Percentiles rank a stretch among this genome's conserved stretches.
phyloP scores from a whole-genome alignment of 2,329 filamentous ascomycete genomes.

The Ophiostoma fasciatum region DNA sequence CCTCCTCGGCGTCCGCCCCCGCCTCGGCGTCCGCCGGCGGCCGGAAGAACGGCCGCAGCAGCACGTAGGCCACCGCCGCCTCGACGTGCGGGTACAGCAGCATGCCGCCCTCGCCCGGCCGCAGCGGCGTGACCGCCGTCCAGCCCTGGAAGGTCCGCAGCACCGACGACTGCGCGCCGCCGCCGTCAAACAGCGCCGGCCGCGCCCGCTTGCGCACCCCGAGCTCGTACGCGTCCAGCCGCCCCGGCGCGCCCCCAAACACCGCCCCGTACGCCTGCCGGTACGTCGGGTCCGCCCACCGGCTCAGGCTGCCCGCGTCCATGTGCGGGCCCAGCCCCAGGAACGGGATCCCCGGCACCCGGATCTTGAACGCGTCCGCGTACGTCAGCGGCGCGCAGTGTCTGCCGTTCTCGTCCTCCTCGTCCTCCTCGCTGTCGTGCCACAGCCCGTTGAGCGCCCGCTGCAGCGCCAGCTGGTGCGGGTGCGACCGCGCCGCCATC shows the following conservation, averaged over 20 bases:
- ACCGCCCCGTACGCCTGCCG: constrained; percentile 22
- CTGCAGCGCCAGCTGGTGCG: constrained; percentile 21
- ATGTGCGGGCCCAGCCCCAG: constrained; percentile 27
- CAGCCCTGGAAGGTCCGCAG: constrained; percentile 26
- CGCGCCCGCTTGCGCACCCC: constrained; percentile 19
- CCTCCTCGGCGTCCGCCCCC: too few relatives aligned
- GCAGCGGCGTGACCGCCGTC: constrained; percentile 23
- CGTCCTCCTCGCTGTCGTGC: constrained; percentile 14
- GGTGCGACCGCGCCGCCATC: constrained; percentile 21
- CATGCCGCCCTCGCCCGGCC: constrained; percentile 20
- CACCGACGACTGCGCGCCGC: constrained; percentile 21
- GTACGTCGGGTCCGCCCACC: constrained; percentile 25
- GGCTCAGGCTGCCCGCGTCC: constrained; percentile 25
- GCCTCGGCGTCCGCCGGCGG: constrained; percentile 15
- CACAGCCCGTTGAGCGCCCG: constrained; percentile 23
- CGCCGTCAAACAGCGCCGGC: constrained; percentile 20
- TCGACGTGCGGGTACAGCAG: constrained; percentile 24
- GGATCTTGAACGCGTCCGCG: not conserved
- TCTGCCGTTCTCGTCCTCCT: not conserved
- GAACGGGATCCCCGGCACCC: constrained; percentile 12
- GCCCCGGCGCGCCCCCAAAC: constrained; percentile 21
- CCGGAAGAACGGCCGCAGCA: constrained; percentile 25
- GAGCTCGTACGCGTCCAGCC: constrained; percentile 23
- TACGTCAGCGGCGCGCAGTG: not conserved
- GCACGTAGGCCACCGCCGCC: constrained; percentile 21